phyloP scores from a whole-genome alignment of 305 asterid genomes.

The Fraxinus floribunda region DNA sequence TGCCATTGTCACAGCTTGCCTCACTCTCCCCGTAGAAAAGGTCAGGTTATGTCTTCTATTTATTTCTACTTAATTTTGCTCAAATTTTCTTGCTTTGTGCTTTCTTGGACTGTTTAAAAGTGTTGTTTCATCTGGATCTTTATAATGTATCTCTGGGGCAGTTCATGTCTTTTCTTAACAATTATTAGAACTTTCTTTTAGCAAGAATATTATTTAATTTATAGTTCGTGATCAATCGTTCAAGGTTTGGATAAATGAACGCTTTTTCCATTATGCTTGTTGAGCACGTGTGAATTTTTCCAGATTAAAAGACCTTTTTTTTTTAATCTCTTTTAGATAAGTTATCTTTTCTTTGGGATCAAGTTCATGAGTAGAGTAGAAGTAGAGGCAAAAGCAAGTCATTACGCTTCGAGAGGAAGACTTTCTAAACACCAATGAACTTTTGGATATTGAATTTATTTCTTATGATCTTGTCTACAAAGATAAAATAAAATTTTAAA shows the following conservation, averaged over 20 bases:
- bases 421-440: neutral
- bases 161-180: neutral
- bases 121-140: neutral
- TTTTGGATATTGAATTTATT: neutral
- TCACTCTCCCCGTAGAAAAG: constrained; percentile 52
- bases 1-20: constrained; percentile 42
- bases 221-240: neutral
- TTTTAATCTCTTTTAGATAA: neutral
- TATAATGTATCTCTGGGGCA: neutral
- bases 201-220: neutral
- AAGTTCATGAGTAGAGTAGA: neutral
- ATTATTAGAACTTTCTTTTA: neutral
- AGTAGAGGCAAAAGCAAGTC: neutral
- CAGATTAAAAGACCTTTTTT: neutral
- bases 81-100: neutral
- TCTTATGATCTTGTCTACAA: neutral
- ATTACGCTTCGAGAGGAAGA: neutral
- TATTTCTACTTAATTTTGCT: neutral
- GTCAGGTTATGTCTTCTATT: constrained; percentile 14
- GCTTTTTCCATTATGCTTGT: neutral
- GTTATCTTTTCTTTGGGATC: neutral
- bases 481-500: neutral
- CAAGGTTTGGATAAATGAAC: neutral
- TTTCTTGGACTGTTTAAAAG: constrained; percentile 1
- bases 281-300: neutral